A percentile compares a stretch with the other conserved stretches of the same genome.
phyloP scores from a whole-genome alignment of 2,329 filamentous ascomycete species.

The Fusarium concolor region DNA sequence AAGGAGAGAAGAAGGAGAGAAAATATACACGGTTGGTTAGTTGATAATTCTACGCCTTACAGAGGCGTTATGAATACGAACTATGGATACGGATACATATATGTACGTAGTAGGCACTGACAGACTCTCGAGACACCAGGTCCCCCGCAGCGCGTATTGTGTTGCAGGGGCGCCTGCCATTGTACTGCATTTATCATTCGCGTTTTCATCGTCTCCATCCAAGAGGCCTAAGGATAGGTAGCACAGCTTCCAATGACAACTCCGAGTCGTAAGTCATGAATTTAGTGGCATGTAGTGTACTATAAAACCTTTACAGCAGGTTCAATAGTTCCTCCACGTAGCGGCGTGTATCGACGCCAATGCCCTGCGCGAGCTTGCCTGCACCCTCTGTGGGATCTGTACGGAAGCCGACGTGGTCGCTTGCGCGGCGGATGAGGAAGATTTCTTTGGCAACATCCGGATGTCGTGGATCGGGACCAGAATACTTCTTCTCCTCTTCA shows the following conservation, averaged over 20 bases:
- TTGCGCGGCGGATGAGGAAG: slow-evolving; percentile 69
- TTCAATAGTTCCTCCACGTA: slow-evolving; percentile 80
- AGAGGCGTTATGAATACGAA: slow-evolving; percentile 23
- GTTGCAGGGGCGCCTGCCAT: background rate
- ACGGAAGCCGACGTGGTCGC: slow-evolving; percentile 62
- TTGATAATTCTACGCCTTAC: background rate
- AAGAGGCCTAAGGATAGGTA: slow-evolving; percentile 4
- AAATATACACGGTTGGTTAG: background rate
- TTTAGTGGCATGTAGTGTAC: slow-evolving; percentile 12
- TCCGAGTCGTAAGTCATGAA: slow-evolving; percentile 17
- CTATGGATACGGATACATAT: slow-evolving; percentile 22
- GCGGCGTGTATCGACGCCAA: slow-evolving; percentile 79
- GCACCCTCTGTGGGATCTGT: slow-evolving; percentile 63
- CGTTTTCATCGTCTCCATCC: slow-evolving; percentile 2
- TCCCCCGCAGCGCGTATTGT: background rate
- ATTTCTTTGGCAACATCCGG: slow-evolving; percentile 65
- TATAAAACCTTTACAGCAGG: slow-evolving; percentile 53
- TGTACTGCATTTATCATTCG: background rate
- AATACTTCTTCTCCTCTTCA: slow-evolving; percentile 25
- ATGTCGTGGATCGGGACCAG: slow-evolving; percentile 16
- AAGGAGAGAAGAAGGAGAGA: background rate
- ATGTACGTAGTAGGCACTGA: background rate
- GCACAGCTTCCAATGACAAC: slow-evolving; percentile 8
- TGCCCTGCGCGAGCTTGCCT: slow-evolving; percentile 74
- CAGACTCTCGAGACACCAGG: slow-evolving; percentile 6